Base-by-base conservation (phyloP, 306 rosid genomes). In the Canavalia ensiformis region DNA sequence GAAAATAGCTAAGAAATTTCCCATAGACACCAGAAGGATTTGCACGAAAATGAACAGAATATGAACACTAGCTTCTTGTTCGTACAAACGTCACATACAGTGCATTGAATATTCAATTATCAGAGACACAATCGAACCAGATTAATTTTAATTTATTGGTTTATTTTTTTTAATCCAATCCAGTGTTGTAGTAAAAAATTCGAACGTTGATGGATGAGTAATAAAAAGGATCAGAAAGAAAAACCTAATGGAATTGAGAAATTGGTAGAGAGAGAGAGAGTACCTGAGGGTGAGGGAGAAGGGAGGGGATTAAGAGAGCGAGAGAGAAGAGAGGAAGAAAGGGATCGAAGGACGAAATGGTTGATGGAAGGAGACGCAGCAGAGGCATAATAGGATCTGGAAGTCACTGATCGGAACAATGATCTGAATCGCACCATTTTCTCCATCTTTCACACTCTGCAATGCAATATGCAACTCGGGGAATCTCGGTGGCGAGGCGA, bases 361-460 rank as follows among this genome's bases (percentile, higher is more conserved):
- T 0, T 74, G 70, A 35, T 84, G 60, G 69, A 64, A 81, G 79
- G 44, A 4, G 91, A 8, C 0, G 39, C 50, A 30, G 79, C 37
- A 6, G 59, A 66, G 0, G 90, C 67, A 59, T 83, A 18, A 13
- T 64, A 73, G 78, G 99, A 93, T 93, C 91, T 83, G 91, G 78
- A 85, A 80, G 82, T 70, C 42, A 90, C 47, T 33, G 96, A 90
- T 42, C 97, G 93, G 85, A 57, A 84, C 0, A 93, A 55, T 68
- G 98, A 86, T 87, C 98, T 79, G 3, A 93, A 67, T 73, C 86
- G 87, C 75, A 63, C 33, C 87, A 80, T 82, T 88, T 87, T 93
- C 87, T 89, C 92, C 93, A 86, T 87, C 63, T 41, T 6, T 31
- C 6, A 44, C 13, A 42, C 8, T 10, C 58, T 29, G 30, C 42